Evolutionary conservation across 1,284 basidiomycete species (phyloP), one percentile per base, ranked within the genome.

Genomic region (Grifola frondosa): DNA sequence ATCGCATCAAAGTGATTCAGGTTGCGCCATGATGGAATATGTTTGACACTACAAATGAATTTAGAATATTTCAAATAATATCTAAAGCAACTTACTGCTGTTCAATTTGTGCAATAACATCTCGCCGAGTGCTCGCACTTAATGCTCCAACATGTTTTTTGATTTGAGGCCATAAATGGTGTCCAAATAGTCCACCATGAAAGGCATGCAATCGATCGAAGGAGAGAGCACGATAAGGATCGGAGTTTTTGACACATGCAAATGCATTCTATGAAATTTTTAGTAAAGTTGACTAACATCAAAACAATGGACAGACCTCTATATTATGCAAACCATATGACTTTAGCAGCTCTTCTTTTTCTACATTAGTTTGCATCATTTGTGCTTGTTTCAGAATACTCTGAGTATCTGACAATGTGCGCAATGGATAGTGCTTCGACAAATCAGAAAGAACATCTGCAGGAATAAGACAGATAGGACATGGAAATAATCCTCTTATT

Each of bases 131-230:
- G n/a, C 48, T 15, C 12, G 53, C 53, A 5, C 41, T 35, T 13
- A 49, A 17, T 1, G 37, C 25, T 5, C 47, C 36, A 0, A 64
- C 35, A 7, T 50, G 17, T 8, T n/a, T 25, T 33, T 65, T 58
- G 24, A 64, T 43, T 23, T 57, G 48, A 1, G 29, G 35, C 42
- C 58, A 61, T 0, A 69, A 34, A 46, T 69, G 67, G 30, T 65
- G 48, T 8, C 48, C 49, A 32, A 59, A 68, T 0, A 68, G 48
- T 4, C 70, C 69, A 37, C 50, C 37, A 36, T 63, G 50, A 46
- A 66, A 54, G 2, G 59, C 54, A 54, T 73, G 73, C 1, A 73
- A 52, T 1, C 58, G 41, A 47, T 73, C 70, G 44, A 61, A 73
- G 0, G 62, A 67, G 2, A 65, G 30, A 7, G 65, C 63, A 1